Base-by-base conservation (phyloP, 2,329 filamentous ascomycete species). In the Cladosporium phlei region DNA sequence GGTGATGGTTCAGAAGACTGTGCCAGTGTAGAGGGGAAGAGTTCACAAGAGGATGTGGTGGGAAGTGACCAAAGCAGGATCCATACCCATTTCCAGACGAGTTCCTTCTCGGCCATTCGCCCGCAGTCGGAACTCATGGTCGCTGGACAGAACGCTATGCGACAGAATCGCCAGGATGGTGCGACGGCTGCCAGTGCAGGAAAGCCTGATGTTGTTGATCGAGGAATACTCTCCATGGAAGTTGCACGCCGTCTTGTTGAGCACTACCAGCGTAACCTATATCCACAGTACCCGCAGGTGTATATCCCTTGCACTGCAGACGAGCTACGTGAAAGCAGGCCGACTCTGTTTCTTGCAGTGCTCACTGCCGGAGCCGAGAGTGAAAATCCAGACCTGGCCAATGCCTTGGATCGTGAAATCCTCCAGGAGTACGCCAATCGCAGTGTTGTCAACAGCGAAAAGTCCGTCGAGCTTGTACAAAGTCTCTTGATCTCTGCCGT, bases 331-430 rank as follows among this genome's bases (percentile, higher is more conserved):
- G 69, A 69, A 52, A 66, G 71, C 2, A 82, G 78, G 59, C 85
- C 85, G 1, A 72, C 78, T 2, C 70, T 89, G 7, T 88, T 88
- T 58, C 71, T 86, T n/a, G 74, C 85, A 22, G 71, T 88, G 56
- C 78, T 89, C 66, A 78, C 83, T 0, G 80, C 79, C 2, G 57
- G 58, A 7, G 77, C 83, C 4, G 76, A 81, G 4, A 78, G 78
- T 8, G 77, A 82, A 52, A 69, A 69, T 76, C 47, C 57, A 4
- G 59, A 64, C 2, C 54, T 76, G 4, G 71, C 72, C 29, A 63
- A 62, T 6, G 56, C 59, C 20, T 62, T 77, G 28, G 74, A 74
- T 44, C 68, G 68, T 29, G 73, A 77, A 53, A 61, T 76, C 28
- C 65, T 77, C 49, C 67, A 65, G 34, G 63, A 70, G 17, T 76